Base-by-base conservation (phyloP, 495 filamentous ascomycete species). In the Penicillium fimorum region DNA sequence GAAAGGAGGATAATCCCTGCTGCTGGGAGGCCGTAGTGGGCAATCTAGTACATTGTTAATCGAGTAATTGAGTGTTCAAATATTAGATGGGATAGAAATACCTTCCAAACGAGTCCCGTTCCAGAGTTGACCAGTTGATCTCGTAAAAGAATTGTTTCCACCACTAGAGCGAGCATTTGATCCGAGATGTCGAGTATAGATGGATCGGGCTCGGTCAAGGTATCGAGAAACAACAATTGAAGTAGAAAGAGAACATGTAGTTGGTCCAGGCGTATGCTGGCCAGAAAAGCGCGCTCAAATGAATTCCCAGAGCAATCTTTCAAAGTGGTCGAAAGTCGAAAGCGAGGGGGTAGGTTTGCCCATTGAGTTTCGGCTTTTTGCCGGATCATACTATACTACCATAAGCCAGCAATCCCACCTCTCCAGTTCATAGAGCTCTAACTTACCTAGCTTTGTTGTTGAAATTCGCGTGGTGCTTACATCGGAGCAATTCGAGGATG, bases 61-160 rank as follows among this genome's bases (percentile, higher is more conserved):
- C 17, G 1, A 9, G n/a, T 38, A 25, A 8, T 22, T 1, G 11
- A 20, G 5, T 18, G 13, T 27, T 29, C 2, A 2, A 12, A 6
- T 33, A n/a, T 6, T 12, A 4, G 11, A 22, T 25, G 13, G 11
- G 24, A 13, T 18, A 33, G 12, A 18, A 30, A 50, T 65, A 70
- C 73, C 70, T 73, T 76, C 73, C 73, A 75, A 17, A 74, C 59
- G 22, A 75, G 61, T 15, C 67, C 62, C 0, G 69, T 75, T 11
- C 72, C 71, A 4, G 73, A 75, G 49, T 75, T 74, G 12, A 61
- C 64, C 24, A 76, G 58, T 29, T 70, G 69, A 20, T 76, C 72
- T 20, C 69, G 62, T 2, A 75, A 61, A 24, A 76, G 57, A 3
- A 76, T 69, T 8, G 59, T 45, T 42, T 75, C 73, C 4, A 74